Percentiles rank a stretch among this genome's conserved stretches.
These are phyloP conservation scores for Nissolia schottii DNA, from an alignment of 306 rosid genomes.

Conservation along the genomic window DNA sequence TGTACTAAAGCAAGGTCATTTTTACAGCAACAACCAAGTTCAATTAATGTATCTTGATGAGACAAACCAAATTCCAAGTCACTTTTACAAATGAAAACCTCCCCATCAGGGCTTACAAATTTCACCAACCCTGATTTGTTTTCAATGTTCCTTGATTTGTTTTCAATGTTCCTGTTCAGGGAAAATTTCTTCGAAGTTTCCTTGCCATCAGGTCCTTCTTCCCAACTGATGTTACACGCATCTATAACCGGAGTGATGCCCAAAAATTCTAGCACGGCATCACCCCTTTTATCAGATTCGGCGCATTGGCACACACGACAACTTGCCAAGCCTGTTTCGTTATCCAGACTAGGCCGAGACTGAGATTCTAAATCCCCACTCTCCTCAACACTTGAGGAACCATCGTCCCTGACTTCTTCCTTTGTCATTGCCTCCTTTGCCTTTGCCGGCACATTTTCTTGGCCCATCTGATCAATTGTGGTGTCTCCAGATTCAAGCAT, in stretches of 20 bases:
- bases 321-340: slow-evolving; percentile 42
- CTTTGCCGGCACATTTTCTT: slow-evolving; percentile 34
- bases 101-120: slow-evolving; percentile 89
- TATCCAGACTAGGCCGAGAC: slow-evolving; percentile 53
- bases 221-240: slow-evolving; percentile 27
- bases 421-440: slow-evolving; percentile 30
- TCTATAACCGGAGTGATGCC: slow-evolving; percentile 53
- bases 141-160: slow-evolving; percentile 39
- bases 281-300: slow-evolving; percentile 88
- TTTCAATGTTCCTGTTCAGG: slow-evolving; percentile 36
- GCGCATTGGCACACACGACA: slow-evolving; percentile 98
- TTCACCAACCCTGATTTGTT: slow-evolving; percentile 49
- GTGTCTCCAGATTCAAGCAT: slow-evolving; percentile 18
- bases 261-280: slow-evolving; percentile 64
- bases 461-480: slow-evolving; percentile 31
- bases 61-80: slow-evolving; percentile 79
- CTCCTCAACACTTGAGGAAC: slow-evolving; percentile 40
- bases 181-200: slow-evolving; percentile 22
- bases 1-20: slow-evolving; percentile 91
- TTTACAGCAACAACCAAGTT: slow-evolving; percentile 97
- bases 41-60: slow-evolving; percentile 59
- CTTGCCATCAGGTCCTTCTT: slow-evolving; percentile 30
- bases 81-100: slow-evolving; percentile 66
- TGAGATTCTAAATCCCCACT: slow-evolving; percentile 45
- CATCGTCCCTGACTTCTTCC: slow-evolving; percentile 31